Conservation (phyloP, 768 basidiomycete genomes). For the Gymnopilus dilepis region DNA sequence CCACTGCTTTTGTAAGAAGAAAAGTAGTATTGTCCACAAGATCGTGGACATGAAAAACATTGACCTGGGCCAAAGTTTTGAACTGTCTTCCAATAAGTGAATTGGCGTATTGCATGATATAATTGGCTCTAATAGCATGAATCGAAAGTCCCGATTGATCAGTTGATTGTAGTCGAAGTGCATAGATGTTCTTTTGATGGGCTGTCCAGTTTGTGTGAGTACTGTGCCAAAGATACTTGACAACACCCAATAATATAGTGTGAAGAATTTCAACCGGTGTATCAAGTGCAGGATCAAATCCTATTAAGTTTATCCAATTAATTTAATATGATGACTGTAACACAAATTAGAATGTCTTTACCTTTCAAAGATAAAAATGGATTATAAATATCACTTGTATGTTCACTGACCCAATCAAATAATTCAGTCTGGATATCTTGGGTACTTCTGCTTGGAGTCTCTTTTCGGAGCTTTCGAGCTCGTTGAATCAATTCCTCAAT, state of each 20-base stretch:
- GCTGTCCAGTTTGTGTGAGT: conserved; percentile 25
- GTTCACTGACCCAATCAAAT: too few relatives aligned
- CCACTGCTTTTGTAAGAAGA: conserved; percentile 34
- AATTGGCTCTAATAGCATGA: conserved; percentile 40
- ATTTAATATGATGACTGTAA: too few relatives aligned
- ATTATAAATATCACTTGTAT: too few relatives aligned
- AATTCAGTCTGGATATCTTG: too few relatives aligned
- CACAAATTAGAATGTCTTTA: too few relatives aligned
- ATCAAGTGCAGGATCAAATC: conserved; percentile 35
- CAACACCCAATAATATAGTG: conserved; percentile 45
- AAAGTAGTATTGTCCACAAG: conserved; percentile 32
- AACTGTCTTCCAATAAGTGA: conserved; percentile 48
- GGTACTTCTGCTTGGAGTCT: too few relatives aligned
- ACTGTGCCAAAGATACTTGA: conserved; percentile 48
- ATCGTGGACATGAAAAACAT: conserved; percentile 44
- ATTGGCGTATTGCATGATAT: conserved; percentile 49
- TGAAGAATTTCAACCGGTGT: conserved; percentile 51
- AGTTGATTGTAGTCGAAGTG: conserved; percentile 37
- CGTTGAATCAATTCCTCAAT: too few relatives aligned
- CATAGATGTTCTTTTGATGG: conserved; percentile 26
- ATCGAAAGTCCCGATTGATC: conserved; percentile 34
- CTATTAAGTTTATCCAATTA: conserved; percentile 21
- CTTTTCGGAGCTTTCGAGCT: too few relatives aligned
- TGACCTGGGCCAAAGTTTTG: conserved; percentile 42
- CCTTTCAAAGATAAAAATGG: too few relatives aligned